These are phyloP conservation scores for Teunomyces aglyptinius DNA, from an alignment of 805 yeast species.

Conservation along the genomic window DNA sequence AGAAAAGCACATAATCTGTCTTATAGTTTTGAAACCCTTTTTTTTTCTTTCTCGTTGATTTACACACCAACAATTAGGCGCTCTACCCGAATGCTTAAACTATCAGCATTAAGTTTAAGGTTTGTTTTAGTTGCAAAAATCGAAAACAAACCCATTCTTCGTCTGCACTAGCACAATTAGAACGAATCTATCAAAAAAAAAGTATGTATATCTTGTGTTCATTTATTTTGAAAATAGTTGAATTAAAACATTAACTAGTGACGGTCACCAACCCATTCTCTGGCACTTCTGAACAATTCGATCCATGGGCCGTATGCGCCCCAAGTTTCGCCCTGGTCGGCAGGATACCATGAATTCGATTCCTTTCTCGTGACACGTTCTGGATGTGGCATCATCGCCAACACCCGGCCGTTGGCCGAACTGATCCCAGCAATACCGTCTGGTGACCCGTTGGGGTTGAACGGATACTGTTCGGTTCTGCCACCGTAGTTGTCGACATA, in stretches of 20 bases:
- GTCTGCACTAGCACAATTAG: no score
- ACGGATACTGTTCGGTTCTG: constrained; percentile 80
- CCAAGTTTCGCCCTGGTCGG: constrained; percentile 58
- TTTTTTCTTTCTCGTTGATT: no score
- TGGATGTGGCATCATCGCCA: constrained; percentile 99
- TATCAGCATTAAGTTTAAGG: neutral
- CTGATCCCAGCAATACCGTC: constrained; percentile 90
- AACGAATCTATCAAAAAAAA: neutral
- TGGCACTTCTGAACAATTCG: constrained; percentile 84
- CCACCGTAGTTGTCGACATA: constrained; percentile 91
- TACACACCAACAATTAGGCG: no score
- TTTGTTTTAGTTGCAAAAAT: neutral
- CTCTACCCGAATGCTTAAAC: no score
- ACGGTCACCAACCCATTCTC: constrained; percentile 79
- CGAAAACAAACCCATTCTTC: no score
- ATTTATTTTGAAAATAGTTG: neutral
- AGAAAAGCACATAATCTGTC: no score
- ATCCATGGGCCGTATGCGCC: constrained; percentile 94
- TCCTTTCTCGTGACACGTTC: constrained; percentile 89
- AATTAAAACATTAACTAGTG: constrained; percentile 9
- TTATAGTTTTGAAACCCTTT: no score
- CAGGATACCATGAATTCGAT: constrained; percentile 88
- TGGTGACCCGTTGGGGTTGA: constrained; percentile 95
- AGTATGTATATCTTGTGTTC: neutral
- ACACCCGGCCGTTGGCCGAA: constrained; percentile 88